phyloP scores from a whole-genome alignment of 345 rosid genomes.

The Citrus glauca region DNA sequence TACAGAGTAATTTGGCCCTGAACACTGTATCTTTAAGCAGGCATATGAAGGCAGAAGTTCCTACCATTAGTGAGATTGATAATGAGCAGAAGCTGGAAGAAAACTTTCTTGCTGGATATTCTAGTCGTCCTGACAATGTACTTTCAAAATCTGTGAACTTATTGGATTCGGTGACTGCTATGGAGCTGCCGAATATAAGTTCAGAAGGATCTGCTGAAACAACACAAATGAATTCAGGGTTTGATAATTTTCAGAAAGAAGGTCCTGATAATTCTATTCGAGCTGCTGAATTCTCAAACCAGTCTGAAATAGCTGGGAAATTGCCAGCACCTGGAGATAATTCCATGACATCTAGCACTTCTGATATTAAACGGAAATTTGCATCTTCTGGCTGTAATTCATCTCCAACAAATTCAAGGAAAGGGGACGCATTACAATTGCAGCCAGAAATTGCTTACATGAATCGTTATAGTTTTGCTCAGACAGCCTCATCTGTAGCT shows the following conservation, averaged over 20 bases:
- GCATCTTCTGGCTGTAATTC: slow-evolving; percentile 21
- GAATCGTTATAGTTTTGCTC: slow-evolving; percentile 75
- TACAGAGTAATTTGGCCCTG: slow-evolving; percentile 32
- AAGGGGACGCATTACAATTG: slow-evolving; percentile 22
- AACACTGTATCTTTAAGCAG: slow-evolving; percentile 28
- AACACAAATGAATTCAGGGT: slow-evolving; percentile 38
- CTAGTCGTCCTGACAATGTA: slow-evolving; percentile 29
- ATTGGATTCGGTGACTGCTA: slow-evolving; percentile 30
- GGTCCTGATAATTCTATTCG: slow-evolving; percentile 14
- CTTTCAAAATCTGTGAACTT: slow-evolving; percentile 26
- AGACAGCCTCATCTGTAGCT: slow-evolving; percentile 54
- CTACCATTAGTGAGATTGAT: slow-evolving; percentile 29
- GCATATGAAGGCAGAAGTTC: slow-evolving; percentile 27
- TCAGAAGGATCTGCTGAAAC: slow-evolving; percentile 68
- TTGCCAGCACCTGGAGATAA: slow-evolving; percentile 17
- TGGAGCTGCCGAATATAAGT: slow-evolving; percentile 35
- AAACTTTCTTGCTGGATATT: slow-evolving; percentile 31
- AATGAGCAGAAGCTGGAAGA: slow-evolving; percentile 37
- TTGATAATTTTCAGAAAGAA: slow-evolving; percentile 38
- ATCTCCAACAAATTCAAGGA: slow-evolving; percentile 27
- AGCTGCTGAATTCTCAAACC: slow-evolving; percentile 24
- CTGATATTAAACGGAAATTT: slow-evolving; percentile 36
- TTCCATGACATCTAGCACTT: slow-evolving; percentile 29
- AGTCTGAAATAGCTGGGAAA: slow-evolving; percentile 24
- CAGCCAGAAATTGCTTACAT: slow-evolving; percentile 45